phyloP scores from a whole-genome alignment of 805 yeast genomes.

The Metschnikowia kunwiensis region DNA sequence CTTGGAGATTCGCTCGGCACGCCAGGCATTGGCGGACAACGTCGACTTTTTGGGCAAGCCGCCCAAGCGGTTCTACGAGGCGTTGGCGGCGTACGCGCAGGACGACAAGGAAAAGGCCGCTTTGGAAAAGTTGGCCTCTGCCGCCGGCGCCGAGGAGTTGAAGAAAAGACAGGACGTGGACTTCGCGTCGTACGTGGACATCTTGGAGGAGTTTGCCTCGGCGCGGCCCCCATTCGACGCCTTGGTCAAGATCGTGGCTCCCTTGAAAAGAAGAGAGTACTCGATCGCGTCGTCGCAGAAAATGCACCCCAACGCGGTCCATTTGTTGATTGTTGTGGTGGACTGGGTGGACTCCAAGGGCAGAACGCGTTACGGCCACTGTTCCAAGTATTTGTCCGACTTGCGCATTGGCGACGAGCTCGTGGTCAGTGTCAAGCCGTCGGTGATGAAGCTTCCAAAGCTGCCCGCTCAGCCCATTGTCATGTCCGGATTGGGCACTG shows the following conservation, averaged over 20 bases:
- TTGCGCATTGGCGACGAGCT: slow-evolving; percentile 77
- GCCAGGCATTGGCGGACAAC: slow-evolving; percentile 76
- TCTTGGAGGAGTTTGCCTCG: slow-evolving; percentile 72
- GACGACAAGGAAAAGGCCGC: slow-evolving; percentile 63
- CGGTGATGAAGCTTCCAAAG: slow-evolving; percentile 95
- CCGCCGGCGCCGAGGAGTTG: slow-evolving; percentile 81
- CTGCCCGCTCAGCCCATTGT: slow-evolving; percentile 83
- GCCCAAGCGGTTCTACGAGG: slow-evolving; percentile 89
- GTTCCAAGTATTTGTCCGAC: slow-evolving; percentile 86
- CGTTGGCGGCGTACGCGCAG: slow-evolving; percentile 68
- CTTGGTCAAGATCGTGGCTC: slow-evolving; percentile 70
- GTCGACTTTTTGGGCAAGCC: slow-evolving; percentile 93
- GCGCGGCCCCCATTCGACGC: slow-evolving; percentile 76
- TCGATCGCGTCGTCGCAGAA: slow-evolving; percentile 96
- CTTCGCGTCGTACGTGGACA: slow-evolving; percentile 75
- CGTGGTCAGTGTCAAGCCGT: slow-evolving; percentile 92
- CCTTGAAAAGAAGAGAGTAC: slow-evolving; percentile 94
- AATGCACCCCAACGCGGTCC: slow-evolving; percentile 87
- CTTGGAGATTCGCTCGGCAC: slow-evolving; percentile 74
- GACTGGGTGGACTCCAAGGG: slow-evolving; percentile 91
- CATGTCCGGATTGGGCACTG: slow-evolving; percentile 98
- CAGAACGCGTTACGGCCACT: slow-evolving; percentile 86
- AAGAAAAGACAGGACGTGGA: slow-evolving; percentile 84
- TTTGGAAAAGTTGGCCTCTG: slow-evolving; percentile 61
- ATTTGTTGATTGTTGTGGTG: slow-evolving; percentile 88